A percentile compares a stretch with the other conserved stretches of the same genome.
phyloP scores from a whole-genome alignment of 2,329 filamentous ascomycete species.

The Diaporthe citrichinensis region DNA sequence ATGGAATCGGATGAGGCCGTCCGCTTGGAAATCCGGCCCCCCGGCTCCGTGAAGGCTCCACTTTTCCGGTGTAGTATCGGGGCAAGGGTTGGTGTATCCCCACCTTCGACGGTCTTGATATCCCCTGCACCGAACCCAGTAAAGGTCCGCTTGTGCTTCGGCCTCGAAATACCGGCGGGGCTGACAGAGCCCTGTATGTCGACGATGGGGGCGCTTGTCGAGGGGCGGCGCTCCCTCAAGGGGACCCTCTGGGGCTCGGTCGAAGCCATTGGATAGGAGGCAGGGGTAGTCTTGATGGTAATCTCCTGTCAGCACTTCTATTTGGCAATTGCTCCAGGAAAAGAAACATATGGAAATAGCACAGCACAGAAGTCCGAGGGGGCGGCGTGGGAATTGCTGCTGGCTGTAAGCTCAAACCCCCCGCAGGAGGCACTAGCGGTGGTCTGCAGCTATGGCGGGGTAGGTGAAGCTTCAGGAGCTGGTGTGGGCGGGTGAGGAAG shows the following conservation, averaged over 20 bases:
- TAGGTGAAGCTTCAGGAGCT: constrained; percentile 29
- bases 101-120: constrained; percentile 94
- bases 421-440: constrained; percentile 22
- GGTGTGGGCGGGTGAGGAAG: not conserved
- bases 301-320: constrained; percentile 3
- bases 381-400: not conserved
- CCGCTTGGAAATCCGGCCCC: not conserved
- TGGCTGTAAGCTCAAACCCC: constrained; percentile 19
- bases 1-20: too few relatives aligned
- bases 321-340: not conserved
- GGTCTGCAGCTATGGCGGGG: constrained; percentile 24
- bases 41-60: constrained; percentile 2
- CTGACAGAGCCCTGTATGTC: constrained; percentile 89
- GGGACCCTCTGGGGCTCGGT: constrained; percentile 58
- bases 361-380: not conserved
- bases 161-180: constrained; percentile 86
- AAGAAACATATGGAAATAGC: not conserved
- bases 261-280: constrained; percentile 36
- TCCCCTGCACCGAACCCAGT: constrained; percentile 93
- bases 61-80: constrained; percentile 10
- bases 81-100: constrained; percentile 46
- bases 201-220: constrained; percentile 84
- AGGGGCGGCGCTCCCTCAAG: constrained; percentile 83
- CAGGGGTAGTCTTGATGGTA: not conserved
- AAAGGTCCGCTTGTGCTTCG: constrained; percentile 97